Base-by-base conservation (phyloP, 805 yeast genomes). In the Metschnikowia santaceciliae region DNA sequence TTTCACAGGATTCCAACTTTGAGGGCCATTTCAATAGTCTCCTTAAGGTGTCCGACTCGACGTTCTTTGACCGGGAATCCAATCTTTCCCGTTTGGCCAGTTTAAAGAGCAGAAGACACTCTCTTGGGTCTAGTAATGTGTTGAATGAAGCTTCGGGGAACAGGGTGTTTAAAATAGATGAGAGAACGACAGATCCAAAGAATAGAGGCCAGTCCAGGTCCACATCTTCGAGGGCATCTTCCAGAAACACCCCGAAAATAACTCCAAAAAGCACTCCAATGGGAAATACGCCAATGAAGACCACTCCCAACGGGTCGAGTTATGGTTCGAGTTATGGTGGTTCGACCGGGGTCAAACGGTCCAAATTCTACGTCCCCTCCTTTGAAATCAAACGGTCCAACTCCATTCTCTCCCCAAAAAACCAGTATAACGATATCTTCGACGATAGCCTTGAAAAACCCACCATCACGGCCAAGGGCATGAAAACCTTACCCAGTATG, bases 401-500 rank as follows among this genome's bases (percentile, higher is more conserved):
- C 33, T 67, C 74, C n/a, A 49, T 63, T 1, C 60, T 68, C 43
- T 67, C 74, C 0, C 76, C 77, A 2, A 61, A 66, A 47, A 66
- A 71, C 48, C 61, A 60, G 50, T 74, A 73, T 57, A 67, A 72
- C 51, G 78, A 74, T 46, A 68, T 71, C 10, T 70, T 70, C 50
- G 68, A 64, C 19, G 74, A 70, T 49, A 48, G 60, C 22, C 51
- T 54, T 32, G 51, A 52, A 4, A 49, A 51, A 48, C 66, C 73
- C n/a, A 75, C 79, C 4, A 76, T 76, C 22, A 68, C 65, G 50
- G 61, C 75, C n/a, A 62, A 61, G 32, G 79, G 79, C 14, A 75
- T 76, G 78, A 74, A 70, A 50, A 75, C 79, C 2, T 66, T 75
- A 42, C 79, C 80, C 43, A 75, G 79, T 54, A 76, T 76, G 79